These are phyloP conservation scores for Casaregolazyma suthepensis DNA, from an alignment of 1,139 yeast species.

Conservation along the genomic window DNA sequence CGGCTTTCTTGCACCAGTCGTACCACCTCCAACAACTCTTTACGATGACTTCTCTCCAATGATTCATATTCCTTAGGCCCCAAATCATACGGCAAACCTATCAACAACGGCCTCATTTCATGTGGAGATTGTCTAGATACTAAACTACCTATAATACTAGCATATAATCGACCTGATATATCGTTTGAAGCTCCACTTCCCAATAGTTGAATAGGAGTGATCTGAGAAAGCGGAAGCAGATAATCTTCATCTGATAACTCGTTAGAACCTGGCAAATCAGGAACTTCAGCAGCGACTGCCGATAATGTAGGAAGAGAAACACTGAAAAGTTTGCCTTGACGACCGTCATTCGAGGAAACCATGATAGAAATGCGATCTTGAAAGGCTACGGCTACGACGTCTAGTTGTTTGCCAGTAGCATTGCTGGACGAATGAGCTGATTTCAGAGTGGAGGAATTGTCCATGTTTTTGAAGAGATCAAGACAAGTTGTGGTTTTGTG, in stretches of 20 bases:
- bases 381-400: conserved; percentile 30
- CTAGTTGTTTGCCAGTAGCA: conserved; percentile 22
- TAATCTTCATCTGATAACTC: conserved; percentile 14
- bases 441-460: neutral
- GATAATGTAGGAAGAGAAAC: conserved; percentile 5
- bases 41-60: conserved; percentile 25
- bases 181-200: conserved; percentile 29
- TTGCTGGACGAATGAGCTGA: conserved; percentile 1
- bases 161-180: conserved; percentile 29
- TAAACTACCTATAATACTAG: conserved; percentile 34
- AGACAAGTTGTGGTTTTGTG: neutral
- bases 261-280: conserved; percentile 1
- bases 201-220: conserved; percentile 32
- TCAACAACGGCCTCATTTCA: conserved; percentile 32
- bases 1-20: conserved; percentile 30
- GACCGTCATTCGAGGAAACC: conserved; percentile 29
- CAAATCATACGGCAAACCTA: conserved; percentile 31
- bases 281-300: conserved; percentile 8
- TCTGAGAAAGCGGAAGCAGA: conserved; percentile 29
- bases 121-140: conserved; percentile 33
- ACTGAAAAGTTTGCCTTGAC: conserved; percentile 27
- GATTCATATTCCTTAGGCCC: conserved; percentile 27
- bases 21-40: conserved; percentile 30
- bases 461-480: neutral
- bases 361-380: conserved; percentile 32